phyloP scores from a whole-genome alignment of 2,329 filamentous ascomycete genomes.

The Tolypocladium pustulatum region DNA sequence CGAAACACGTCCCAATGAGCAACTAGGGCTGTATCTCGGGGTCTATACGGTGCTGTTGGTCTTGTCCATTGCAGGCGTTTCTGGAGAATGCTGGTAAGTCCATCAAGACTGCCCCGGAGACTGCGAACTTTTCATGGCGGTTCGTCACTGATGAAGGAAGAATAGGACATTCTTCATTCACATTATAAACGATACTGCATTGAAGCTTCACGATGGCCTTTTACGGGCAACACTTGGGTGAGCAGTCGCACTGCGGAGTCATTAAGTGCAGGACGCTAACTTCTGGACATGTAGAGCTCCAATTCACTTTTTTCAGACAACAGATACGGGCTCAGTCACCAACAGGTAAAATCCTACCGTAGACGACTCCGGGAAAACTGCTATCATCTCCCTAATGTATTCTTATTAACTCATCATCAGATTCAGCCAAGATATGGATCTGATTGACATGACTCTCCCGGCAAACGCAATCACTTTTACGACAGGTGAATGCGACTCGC shows the following conservation, averaged over 20 bases:
- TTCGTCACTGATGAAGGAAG: neutral
- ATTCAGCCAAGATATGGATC: constrained; percentile 26
- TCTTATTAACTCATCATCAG: constrained; percentile 1
- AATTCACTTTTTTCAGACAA: neutral
- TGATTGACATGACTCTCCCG: constrained; percentile 23
- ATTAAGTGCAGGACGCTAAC: neutral
- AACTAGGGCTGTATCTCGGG: neutral
- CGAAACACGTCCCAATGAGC: neutral
- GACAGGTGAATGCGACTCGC: neutral
- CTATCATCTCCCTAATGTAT: too few species aligned
- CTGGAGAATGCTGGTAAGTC: neutral
- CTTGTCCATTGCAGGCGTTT: neutral
- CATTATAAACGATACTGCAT: neutral
- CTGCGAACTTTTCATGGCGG: neutral
- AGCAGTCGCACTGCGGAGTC: neutral
- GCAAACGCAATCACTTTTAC: neutral
- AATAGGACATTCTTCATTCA: neutral
- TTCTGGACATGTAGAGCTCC: neutral
- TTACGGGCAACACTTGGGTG: constrained; percentile 15
- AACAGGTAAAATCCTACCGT: constrained; percentile 10
- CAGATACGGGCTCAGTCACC: constrained; percentile 23
- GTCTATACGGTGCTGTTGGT: neutral
- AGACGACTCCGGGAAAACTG: too few species aligned
- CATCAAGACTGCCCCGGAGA: neutral
- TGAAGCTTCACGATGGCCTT: constrained; percentile 21